Evolutionary conservation across 805 yeast genomes (phyloP), one percentile per base, ranked within the genome.

Genomic region (Candida germanica): DNA sequence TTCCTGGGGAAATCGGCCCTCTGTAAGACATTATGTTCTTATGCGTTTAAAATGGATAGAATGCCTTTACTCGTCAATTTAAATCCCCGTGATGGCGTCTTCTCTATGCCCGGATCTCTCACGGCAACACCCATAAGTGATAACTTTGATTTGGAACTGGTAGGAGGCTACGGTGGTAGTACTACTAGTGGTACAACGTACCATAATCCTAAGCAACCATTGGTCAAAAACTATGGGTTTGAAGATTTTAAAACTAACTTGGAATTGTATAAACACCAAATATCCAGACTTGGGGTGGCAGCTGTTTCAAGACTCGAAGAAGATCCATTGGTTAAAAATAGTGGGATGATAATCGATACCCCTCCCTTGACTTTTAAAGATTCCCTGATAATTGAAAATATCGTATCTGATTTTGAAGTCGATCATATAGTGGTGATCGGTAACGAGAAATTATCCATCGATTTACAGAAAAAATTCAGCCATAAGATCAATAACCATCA

Each of bases 171-270:
- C 43, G 86, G 87, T 31, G 77, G 84, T 16, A 69, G 79, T 42
- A 34, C 42, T 10, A 67, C 72, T 4, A 79, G 86, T 8, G 93
- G 94, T 28, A 78, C 86, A 1, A 79, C 89, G 1, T 65, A 72
- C 42, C 79, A 83, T 44, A 89, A 85, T 55, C 85, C 86, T n/a
- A 86, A 87, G 55, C 94, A 87, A 57, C 97, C 98, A 0, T 56
- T 83, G n/a, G 91, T 84, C 6, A 81, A 83, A 50, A 80, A 74
- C 50, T 87, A 69, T 58, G 98, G 98, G 0, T 70, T 80, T 35
- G 85, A 80, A 32, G 59, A 66, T 24, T 68, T 77, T 9, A 47
- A 59, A 1, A 80, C 77, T 9, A 87, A 87, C 54, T 54, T 72
- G 28, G 72, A 69, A 28, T 66, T 72, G 35, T 87, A 76, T 61